phyloP scores from a whole-genome alignment of 495 filamentous ascomycete species.

The Geoglossum glabrum region DNA sequence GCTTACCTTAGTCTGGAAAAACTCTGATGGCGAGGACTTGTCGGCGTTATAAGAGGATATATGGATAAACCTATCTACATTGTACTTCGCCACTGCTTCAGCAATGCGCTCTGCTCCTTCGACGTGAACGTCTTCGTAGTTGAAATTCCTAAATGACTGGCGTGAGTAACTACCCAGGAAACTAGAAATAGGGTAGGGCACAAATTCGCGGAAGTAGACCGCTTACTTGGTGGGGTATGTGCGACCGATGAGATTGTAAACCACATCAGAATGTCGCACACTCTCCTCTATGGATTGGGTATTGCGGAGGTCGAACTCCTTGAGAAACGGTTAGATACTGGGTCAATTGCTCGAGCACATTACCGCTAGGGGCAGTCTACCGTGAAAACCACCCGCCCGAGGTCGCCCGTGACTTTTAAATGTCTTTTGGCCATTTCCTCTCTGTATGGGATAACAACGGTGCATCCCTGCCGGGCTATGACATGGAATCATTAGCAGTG shows the following conservation, averaged over 20 bases:
- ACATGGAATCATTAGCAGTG: neutral
- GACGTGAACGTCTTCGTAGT: conserved; percentile 77
- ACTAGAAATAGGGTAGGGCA: neutral
- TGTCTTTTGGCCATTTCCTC: conserved; percentile 97
- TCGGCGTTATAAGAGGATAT: conserved; percentile 89
- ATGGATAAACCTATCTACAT: conserved; percentile 91
- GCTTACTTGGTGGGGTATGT: conserved; percentile 90
- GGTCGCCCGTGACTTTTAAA: conserved; percentile 83
- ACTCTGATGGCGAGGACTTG: conserved; percentile 61
- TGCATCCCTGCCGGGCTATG: conserved; percentile 74
- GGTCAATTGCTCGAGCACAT: neutral
- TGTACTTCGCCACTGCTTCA: conserved; percentile 94
- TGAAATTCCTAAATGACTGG: conserved; percentile 56
- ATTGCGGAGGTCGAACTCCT: conserved; percentile 94
- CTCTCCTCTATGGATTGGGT: conserved; percentile 90
- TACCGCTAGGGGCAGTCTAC: conserved; percentile 23
- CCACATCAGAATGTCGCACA: conserved; percentile 88
- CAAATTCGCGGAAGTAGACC: neutral
- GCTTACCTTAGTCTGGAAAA: conserved; percentile 69
- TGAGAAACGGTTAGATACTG: neutral
- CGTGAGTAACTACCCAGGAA: neutral
- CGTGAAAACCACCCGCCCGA: conserved; percentile 72
- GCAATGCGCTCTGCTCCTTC: conserved; percentile 89
- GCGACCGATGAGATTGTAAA: conserved; percentile 87
- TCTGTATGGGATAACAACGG: conserved; percentile 77